A percentile compares a stretch with the other conserved stretches of the same genome.
Conservation (phyloP, 176 grass and related monocot species). For the Guadua angustifolia region DNA sequence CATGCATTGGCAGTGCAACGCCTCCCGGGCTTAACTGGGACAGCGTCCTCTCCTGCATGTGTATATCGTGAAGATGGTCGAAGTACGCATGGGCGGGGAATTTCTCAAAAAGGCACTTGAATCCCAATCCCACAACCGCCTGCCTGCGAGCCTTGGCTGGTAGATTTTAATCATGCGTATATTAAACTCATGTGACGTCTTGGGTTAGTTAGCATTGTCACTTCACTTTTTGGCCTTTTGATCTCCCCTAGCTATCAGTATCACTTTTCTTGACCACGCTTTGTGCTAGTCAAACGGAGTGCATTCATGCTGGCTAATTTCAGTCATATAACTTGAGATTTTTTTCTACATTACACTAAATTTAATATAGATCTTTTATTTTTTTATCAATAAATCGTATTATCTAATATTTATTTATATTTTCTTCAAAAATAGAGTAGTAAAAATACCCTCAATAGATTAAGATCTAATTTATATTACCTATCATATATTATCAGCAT, state of each 20-base stretch:
- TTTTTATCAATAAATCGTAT: no score
- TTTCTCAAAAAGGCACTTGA: not conserved
- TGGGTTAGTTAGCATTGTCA: conserved; percentile 17
- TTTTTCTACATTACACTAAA: no score
- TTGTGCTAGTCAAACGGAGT: not conserved
- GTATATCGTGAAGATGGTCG: no score
- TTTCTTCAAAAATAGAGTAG: no score
- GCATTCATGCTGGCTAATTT: not conserved
- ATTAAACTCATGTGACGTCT: not conserved
- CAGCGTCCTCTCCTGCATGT: not conserved
- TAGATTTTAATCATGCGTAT: not conserved
- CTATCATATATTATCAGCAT: no score
- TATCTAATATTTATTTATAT: no score
- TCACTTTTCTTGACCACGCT: conserved; percentile 30
- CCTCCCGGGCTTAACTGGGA: no score
- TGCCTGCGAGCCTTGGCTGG: not conserved
- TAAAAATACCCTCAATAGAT: no score
- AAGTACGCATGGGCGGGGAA: no score
- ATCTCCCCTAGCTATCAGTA: not conserved
- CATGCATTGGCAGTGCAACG: no score
- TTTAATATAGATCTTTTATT: no score
- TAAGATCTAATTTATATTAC: no score
- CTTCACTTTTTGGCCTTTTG: conserved; percentile 1
- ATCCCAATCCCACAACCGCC: not conserved
- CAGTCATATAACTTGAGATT: not conserved